Evolutionary conservation across 78 protist species (phyloP).

Genomic region (Protostelium mycophagum): DNA sequence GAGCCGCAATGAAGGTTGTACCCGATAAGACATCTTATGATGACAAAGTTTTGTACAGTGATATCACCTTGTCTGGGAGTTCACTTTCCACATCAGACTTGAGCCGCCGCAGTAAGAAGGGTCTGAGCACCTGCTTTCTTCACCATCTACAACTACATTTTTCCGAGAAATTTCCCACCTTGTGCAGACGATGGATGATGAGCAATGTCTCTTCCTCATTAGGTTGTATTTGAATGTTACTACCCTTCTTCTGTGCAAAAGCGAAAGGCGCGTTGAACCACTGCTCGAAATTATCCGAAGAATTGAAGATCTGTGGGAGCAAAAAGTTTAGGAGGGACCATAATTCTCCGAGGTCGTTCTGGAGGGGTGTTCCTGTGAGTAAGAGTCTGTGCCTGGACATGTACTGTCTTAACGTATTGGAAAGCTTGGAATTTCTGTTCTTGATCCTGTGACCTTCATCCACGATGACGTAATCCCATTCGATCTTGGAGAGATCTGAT

Average conservation of each 20-base stretch:
- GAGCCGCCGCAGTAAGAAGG: constrained; percentile 86
- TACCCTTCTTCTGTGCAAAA: constrained; percentile 23
- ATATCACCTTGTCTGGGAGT: constrained; percentile 82
- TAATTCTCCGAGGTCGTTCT: constrained; percentile 88
- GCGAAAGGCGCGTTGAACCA: constrained; percentile 90
- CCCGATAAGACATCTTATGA: too few species aligned
- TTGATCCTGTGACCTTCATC: constrained; percentile 92
- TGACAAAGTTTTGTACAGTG: too few species aligned
- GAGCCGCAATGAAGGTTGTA: too few species aligned
- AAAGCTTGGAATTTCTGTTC: constrained; percentile 51
- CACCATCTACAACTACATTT: background rate
- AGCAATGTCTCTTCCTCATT: constrained; percentile 73
- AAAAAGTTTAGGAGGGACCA: constrained; percentile 92
- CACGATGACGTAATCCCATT: constrained; percentile 74
- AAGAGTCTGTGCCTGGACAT: constrained; percentile 71
- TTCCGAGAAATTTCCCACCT: constrained; percentile 21
- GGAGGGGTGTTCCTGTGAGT: constrained; percentile 97
- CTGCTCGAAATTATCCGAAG: constrained; percentile 65
- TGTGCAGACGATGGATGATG: constrained; percentile 76
- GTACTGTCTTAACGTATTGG: constrained; percentile 30
- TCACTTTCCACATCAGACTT: constrained; percentile 85
- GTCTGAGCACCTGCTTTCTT: constrained; percentile 42
- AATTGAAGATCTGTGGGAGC: constrained; percentile 77
- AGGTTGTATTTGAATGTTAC: constrained; percentile 14
- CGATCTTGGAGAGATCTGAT: constrained; percentile 9